Evolutionary conservation across 345 rosid genomes (phyloP).

Genomic region (Eucalyptus lansdowneana): DNA sequence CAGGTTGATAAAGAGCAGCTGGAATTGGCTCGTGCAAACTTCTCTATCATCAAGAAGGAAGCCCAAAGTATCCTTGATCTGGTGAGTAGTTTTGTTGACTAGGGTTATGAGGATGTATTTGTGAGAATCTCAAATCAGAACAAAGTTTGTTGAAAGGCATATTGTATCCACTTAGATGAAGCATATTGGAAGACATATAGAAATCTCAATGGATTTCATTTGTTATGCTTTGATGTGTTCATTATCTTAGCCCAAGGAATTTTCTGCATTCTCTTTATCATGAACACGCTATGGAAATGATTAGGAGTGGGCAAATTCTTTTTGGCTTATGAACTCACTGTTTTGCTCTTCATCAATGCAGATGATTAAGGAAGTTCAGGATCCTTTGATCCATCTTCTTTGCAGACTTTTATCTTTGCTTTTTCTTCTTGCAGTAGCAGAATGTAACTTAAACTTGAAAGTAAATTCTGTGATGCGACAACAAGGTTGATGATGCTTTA

Average conservation of each 20-base stretch:
- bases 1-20: conserved; percentile 88
- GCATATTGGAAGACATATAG: not conserved
- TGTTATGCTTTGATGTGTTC: not conserved
- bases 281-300: not conserved
- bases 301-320: not conserved
- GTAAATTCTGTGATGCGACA: not conserved
- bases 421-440: not conserved
- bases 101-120: not conserved
- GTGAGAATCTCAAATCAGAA: not conserved
- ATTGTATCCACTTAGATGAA: not conserved
- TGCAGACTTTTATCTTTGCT: not conserved
- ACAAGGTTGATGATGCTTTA: not conserved
- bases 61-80: conserved; percentile 81
- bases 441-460: not conserved
- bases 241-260: not conserved
- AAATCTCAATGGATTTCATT: not conserved
- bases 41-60: conserved; percentile 72
- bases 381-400: not conserved
- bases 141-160: not conserved
- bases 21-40: conserved; percentile 73
- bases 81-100: conserved; percentile 17
- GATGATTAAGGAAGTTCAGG: not conserved
- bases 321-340: not conserved
- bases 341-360: not conserved
- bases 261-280: not conserved